Conservation (phyloP, 768 basidiomycete species). For the Termitomyces sp. region DNA sequence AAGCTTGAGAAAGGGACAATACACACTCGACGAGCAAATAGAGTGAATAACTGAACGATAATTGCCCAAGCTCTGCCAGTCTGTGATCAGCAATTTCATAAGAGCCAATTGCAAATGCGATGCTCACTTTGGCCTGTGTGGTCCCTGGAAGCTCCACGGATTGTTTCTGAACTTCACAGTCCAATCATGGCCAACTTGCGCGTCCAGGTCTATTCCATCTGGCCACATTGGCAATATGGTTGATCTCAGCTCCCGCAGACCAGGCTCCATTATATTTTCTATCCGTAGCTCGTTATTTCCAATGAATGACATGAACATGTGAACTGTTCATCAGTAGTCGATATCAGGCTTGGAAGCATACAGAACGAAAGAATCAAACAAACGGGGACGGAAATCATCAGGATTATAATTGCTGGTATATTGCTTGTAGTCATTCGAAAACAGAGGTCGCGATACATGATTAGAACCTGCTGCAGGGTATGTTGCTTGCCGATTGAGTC, state of each 20-base stretch:
- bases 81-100: constrained; percentile 3
- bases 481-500: constrained; percentile 19
- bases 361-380: constrained; percentile 16
- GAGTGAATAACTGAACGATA: constrained; percentile 53
- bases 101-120: not conserved
- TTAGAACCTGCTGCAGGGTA: constrained; percentile 14
- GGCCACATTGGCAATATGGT: constrained; percentile 62
- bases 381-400: constrained; percentile 25
- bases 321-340: constrained; percentile 37
- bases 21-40: constrained; percentile 56
- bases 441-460: constrained; percentile 5
- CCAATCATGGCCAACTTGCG: constrained; percentile 42
- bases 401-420: constrained; percentile 11
- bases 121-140: constrained; percentile 48
- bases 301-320: constrained; percentile 68
- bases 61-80: constrained; percentile 50
- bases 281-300: constrained; percentile 60
- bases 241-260: constrained; percentile 54
- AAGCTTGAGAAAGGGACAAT: constrained; percentile 6
- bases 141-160: constrained; percentile 64
- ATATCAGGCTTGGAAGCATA: constrained; percentile 1
- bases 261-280: constrained; percentile 44
- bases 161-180: constrained; percentile 57
- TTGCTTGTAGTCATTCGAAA: constrained; percentile 1
- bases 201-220: constrained; percentile 50